Base-by-base conservation (phyloP, 2,329 filamentous ascomycete genomes). In the Alternaria sp. region DNA sequence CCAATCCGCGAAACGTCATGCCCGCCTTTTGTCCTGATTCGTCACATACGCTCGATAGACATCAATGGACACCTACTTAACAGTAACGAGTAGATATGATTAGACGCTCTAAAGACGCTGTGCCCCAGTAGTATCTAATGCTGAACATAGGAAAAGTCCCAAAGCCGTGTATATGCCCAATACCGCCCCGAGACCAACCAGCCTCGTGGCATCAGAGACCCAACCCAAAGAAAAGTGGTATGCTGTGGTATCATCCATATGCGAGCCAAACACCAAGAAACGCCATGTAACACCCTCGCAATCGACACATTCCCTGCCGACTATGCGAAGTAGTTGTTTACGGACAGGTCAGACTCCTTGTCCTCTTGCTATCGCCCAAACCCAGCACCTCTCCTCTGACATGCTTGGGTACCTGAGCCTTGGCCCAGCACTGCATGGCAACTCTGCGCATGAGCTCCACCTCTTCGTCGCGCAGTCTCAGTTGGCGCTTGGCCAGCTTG, bases 401-500 rank as follows among this genome's bases (percentile, higher is more conserved):
- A 20, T 65, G 61, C 43, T 67, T 68, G 7, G 75, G 73, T 40
- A 77, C 60, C 7, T 62, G 65, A 0, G 73, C 75, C 46, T 71
- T 72, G 14, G 78, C 79, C 79, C 80, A 82, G 62, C 79, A 81
- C 60, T 81, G 80, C 70, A 78, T 66, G 25, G 81, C 79, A 51
- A 81, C 75, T 22, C 79, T 70, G 36, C 79, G 70, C 66, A 83
- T 77, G 64, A 82, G 74, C 55, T 79, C 74, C 25, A 80, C 72
- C 67, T 83, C 81, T 58, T 84, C 82, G 1, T 73, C 65, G 58
- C 81, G 71, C 62, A 84, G 71, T 45, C 77, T 72, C 63, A 80
- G 68, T 68, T 84, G 82, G n/a, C 81, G 72, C 63, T 79, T 80
- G 2, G 82, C 82, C 58, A 84, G 72, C 61, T 80, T 80, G 64